Conservation (phyloP, 2,329 filamentous ascomycete species). For the Paecilomyces sp. region DNA sequence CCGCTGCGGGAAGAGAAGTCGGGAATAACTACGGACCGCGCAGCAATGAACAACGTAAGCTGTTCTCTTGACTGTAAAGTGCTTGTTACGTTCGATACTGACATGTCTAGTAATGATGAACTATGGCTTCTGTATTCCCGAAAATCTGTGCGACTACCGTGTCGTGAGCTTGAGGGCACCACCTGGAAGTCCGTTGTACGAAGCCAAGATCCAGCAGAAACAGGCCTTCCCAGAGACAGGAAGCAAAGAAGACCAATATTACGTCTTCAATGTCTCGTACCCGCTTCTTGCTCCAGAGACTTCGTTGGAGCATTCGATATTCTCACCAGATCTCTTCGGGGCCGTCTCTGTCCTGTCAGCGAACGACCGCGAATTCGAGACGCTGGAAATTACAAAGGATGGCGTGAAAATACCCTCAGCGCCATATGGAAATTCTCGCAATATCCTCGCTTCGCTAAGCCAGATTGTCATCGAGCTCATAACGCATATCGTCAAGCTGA, state of each 20-base stretch:
- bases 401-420: conserved; percentile 19
- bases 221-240: conserved; percentile 27
- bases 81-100: not conserved
- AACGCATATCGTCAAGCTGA: conserved; percentile 30
- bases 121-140: conserved; percentile 38
- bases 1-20: conserved; percentile 46
- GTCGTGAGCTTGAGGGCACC: conserved; percentile 33
- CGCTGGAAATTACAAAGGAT: conserved; percentile 23
- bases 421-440: conserved; percentile 28
- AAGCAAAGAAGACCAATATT: conserved; percentile 30
- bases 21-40: conserved; percentile 71
- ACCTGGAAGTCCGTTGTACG: conserved; percentile 29
- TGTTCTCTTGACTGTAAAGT: not conserved
- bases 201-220: conserved; percentile 26
- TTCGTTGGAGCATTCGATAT: conserved; percentile 33
- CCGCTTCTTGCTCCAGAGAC: conserved; percentile 27
- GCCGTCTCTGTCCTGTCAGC: conserved; percentile 34
- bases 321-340: conserved; percentile 37
- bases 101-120: conserved; percentile 33
- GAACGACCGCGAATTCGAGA: conserved; percentile 34
- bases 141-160: conserved; percentile 39
- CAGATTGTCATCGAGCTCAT: conserved; percentile 36
- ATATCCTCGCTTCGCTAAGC: conserved; percentile 31
- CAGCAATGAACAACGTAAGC: conserved; percentile 59
- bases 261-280: conserved; percentile 39